Percentiles rank a stretch among this genome's conserved stretches.
Evolutionary conservation across 305 asterid species (phyloP).

Genomic region (Euphrasia arctica): DNA sequence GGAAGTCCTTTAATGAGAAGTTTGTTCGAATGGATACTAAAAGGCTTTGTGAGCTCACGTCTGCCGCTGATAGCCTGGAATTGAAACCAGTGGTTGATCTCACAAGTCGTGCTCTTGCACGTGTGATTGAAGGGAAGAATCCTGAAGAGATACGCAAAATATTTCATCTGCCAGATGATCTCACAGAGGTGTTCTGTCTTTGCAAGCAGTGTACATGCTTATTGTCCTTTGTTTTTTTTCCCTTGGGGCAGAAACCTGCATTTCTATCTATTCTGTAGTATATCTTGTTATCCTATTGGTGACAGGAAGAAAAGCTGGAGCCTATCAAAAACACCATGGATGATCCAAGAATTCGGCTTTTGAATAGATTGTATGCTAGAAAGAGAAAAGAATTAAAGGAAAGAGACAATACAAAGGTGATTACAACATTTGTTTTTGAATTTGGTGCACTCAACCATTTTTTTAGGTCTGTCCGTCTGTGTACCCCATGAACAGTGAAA

Average conservation of each 20-base stretch:
- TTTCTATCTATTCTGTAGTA: constrained; percentile 25
- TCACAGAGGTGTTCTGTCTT: constrained; percentile 86
- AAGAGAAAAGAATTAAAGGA: constrained; percentile 93
- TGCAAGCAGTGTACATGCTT: constrained; percentile 61
- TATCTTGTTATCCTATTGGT: constrained; percentile 28
- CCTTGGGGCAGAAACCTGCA: constrained; percentile 21
- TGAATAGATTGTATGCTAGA: constrained; percentile 88
- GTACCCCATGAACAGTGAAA: constrained; percentile 21
- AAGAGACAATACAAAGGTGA: constrained; percentile 77
- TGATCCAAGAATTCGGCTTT: constrained; percentile 91
- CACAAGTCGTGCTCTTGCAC: constrained; percentile 92
- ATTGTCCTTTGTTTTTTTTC: constrained; percentile 35
- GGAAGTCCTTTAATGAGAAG: constrained; percentile 89
- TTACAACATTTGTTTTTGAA: constrained; percentile 19
- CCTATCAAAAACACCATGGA: constrained; percentile 89
- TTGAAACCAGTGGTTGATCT: constrained; percentile 87
- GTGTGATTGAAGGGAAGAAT: constrained; percentile 85
- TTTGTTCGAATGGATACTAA: constrained; percentile 76
- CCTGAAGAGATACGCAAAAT: constrained; percentile 90
- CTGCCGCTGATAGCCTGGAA: constrained; percentile 96
- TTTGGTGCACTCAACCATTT: constrained; percentile 18
- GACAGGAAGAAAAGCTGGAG: constrained; percentile 96
- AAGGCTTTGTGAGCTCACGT: constrained; percentile 82
- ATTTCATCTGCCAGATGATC: constrained; percentile 91
- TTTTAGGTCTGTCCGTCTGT: constrained; percentile 22